Evolutionary conservation across 1,139 yeast species (phyloP).

Genomic region (Geotrichum cucujoidarum): DNA sequence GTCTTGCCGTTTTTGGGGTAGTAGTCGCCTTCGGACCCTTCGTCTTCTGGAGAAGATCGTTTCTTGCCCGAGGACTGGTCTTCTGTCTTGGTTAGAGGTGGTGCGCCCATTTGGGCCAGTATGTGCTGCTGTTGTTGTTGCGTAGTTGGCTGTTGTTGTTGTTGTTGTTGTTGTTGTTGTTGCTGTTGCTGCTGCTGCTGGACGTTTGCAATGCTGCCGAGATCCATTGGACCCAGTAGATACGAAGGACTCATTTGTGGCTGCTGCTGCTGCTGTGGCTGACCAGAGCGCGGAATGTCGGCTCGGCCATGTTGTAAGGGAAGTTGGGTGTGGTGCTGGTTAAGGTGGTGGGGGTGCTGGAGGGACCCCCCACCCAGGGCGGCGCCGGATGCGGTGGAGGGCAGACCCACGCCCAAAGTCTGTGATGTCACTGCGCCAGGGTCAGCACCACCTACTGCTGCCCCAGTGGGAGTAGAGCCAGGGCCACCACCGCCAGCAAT

Average conservation of each 20-base stretch:
- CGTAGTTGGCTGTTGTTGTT: slow-evolving; percentile 1
- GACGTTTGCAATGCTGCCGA: not conserved
- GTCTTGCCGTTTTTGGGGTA: not conserved
- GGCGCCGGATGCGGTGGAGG: not conserved
- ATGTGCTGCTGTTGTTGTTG: slow-evolving; percentile 16
- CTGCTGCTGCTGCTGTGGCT: not conserved
- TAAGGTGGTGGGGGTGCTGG: not conserved
- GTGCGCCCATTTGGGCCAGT: not conserved
- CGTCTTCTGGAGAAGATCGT: not conserved
- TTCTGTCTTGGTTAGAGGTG: no score
- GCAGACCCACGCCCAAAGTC: not conserved
- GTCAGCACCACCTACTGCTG: not conserved
- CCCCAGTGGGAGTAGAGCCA: no score
- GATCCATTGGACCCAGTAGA: slow-evolving; percentile 4
- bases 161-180: slow-evolving; percentile 8
- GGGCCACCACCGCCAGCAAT: no score
- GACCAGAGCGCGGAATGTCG: not conserved
- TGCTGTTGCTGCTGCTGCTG: slow-evolving; percentile 5
- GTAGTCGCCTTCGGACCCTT: not conserved
- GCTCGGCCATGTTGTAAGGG: slow-evolving; percentile 1
- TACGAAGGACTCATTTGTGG: slow-evolving; percentile 2
- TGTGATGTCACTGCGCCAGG: not conserved
- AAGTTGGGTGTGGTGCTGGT: not conserved
- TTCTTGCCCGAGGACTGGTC: not conserved
- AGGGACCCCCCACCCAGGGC: not conserved